Base-by-base conservation (phyloP, 2,329 filamentous ascomycete genomes). In the Colletotrichum shisoi region DNA sequence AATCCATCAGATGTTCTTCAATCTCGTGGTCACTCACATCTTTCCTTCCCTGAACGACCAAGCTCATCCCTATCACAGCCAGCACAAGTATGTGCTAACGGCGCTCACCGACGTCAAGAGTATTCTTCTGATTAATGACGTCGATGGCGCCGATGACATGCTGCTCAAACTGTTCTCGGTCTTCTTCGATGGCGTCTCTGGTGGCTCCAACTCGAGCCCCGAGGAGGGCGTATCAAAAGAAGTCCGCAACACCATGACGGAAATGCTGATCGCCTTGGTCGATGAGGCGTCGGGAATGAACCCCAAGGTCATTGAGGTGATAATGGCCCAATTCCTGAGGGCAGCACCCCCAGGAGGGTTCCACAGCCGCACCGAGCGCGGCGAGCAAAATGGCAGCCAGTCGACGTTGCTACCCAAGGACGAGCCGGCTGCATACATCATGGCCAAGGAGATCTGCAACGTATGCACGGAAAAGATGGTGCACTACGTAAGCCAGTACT, bases 371-470 rank as follows among this genome's bases (percentile, higher is more conserved):
- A 85, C 83, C 71, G 78, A 82, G 62, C 79, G 85, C 71, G 73
- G 79, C 21, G 84, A 87, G 39, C 75, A 88, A 11, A 91, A 94
- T 73, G 87, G 88, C 48, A 93, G 88, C 73, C 94, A 97, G 75
- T 91, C 89, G 1, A 97, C 91, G 0, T 83, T 97, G 19, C 82
- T 92, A n/a, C 82, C 92, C 60, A 96, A 96, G 74, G 91, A 95
- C 70, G 91, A 96, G 63, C 94, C 95, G 1, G 88, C 93, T 17
- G 94, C 95, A 1, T 99, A 99, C 80, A 91, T 95, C 75, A 96
- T 98, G 91, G 94, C 95, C 24, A 96, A 96, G 79, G 92, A 91
- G 2, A 89, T 99, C 51, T 99, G 95, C 81, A 95, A 93, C 73
- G 87, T 87, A 19, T 96, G 90, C 72, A 88, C 92, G 0, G 94